Percentiles rank a stretch among this genome's conserved stretches.
Evolutionary conservation across 345 rosid genomes (phyloP).

Genomic region (Anastatica hierochuntica): DNA sequence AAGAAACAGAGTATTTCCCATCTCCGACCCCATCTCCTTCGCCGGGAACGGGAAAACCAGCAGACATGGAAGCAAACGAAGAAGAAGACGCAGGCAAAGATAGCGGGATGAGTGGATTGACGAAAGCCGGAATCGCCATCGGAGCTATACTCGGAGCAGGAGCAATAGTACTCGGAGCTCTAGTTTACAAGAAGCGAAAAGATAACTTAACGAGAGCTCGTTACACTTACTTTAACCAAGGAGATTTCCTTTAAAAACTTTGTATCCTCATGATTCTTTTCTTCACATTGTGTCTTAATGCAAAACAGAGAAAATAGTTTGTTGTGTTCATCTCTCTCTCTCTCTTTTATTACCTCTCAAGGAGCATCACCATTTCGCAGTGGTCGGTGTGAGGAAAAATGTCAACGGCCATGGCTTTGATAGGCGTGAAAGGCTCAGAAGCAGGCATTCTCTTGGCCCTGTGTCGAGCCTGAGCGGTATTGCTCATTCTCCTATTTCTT

Average conservation of each 20-base stretch:
- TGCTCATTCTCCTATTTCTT: constrained; percentile 65
- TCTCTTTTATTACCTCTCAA: constrained; percentile 44
- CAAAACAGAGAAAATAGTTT: neutral
- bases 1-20: constrained; percentile 18
- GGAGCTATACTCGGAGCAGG: constrained; percentile 17
- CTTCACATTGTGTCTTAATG: neutral
- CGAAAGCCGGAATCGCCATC: constrained; percentile 18
- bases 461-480: constrained; percentile 73
- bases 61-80: constrained; percentile 14
- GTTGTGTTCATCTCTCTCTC: neutral
- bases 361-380: constrained; percentile 93
- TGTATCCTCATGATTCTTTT: neutral
- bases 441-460: constrained; percentile 82
- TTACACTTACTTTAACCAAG: constrained; percentile 21
- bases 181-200: constrained; percentile 27
- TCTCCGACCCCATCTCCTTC: constrained; percentile 12
- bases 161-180: constrained; percentile 20
- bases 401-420: constrained; percentile 95
- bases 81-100: neutral
- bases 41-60: neutral
- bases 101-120: constrained; percentile 7
- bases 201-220: constrained; percentile 27
- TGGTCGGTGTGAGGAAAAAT: constrained; percentile 93
- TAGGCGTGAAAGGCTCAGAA: constrained; percentile 82
- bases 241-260: constrained; percentile 23